Base-by-base conservation (phyloP, 352 stramenopile genomes). In the Phytophthora quininea region DNA sequence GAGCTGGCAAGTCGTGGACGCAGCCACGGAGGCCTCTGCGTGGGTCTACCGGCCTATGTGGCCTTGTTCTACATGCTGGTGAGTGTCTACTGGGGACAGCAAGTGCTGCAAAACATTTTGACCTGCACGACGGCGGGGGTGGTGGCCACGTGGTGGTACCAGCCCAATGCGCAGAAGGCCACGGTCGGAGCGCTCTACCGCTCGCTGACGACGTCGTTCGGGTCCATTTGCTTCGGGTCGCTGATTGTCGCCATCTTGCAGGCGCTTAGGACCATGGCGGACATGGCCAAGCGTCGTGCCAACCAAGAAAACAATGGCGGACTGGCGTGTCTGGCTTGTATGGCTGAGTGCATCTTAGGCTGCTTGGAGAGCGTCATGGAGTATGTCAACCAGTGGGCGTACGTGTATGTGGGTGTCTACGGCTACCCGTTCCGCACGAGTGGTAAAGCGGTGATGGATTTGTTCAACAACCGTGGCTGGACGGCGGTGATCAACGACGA, bases 311-410 rank as follows among this genome's bases (percentile, higher is more conserved):
- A 95, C 49, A 95, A 93, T 58, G 71, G 71, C 6, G 83, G 69
- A 59, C 74, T 95, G 3, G 86, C 86, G 7, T 96, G 90, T 60
- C 73, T 97, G 7, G 83, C 82, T 19, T 97, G 91, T 60, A 80
- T 97, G 58, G 89, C 89, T 3, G 81, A 93, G 50, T 97, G 91
- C 69, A 84, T 97, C 27, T 59, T 97, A 15, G 80, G 80, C 77
- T 96, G 88, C 58, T 77, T 97, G 50, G 86, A 93, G 53, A 74
- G 66, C 48, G 75, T 97, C 55, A 90, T 97, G 71, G 86, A 97
- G 73, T 97, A 97, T 63, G 86, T 97, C 51, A 97, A 97, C 72
- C 75, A 91, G 59, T 96, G 86, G 79, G 96, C 89, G 3, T 97
- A 94, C 71, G 85, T 95, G 14, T 97, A 96, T 73, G 90, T 97